Base-by-base conservation (phyloP, 2,329 filamentous ascomycete species). In the Hirsutella minnesotensis region DNA sequence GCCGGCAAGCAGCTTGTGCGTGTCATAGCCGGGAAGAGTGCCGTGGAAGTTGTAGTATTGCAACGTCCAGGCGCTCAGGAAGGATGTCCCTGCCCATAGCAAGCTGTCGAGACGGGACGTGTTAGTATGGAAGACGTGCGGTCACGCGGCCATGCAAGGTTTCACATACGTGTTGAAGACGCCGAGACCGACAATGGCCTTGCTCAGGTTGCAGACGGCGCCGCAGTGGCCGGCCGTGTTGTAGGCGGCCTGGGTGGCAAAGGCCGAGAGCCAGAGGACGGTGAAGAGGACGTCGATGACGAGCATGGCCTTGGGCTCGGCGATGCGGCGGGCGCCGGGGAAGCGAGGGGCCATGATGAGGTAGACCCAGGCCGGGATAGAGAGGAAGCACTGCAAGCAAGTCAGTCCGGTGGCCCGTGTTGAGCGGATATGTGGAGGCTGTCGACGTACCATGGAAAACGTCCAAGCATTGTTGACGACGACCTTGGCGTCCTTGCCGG, bases 181-280 rank as follows among this genome's bases (percentile, higher is more conserved):
- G 18, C 73, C 77, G 19, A 82, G 54, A 20, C 66, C 79, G 20
- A 83, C 78, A 47, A 81, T 68, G 43, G 67, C 76, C 56, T 79
- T 81, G 65, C 77, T 81, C 39, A 75, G 57, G n/a, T 62, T 58
- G 56, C 80, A 83, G 31, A 63, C 74, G 27, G 64, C 59, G 3
- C 73, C 73, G 52, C 78, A 82, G 22, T 67, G 61, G 46, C 67
- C 67, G 19, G 67, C 65, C 3, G 68, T 66, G 61, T 83, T 82
- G 62, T 76, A 83, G 9, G 74, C 68, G 3, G 80, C 79, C 54
- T 83, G 76, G 16, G 75, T 72, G 24, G 79, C 73, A 55, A 83
- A 83, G 16, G 73, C 79, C 3, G 79, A 79, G 36, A 84, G 65
- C 79, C 79, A 83, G 47, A 83, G 61, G 49, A 83, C 58, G 53